Evolutionary conservation across 1,284 basidiomycete genomes (phyloP).

Genomic region (Apiotrichum brassicae): DNA sequence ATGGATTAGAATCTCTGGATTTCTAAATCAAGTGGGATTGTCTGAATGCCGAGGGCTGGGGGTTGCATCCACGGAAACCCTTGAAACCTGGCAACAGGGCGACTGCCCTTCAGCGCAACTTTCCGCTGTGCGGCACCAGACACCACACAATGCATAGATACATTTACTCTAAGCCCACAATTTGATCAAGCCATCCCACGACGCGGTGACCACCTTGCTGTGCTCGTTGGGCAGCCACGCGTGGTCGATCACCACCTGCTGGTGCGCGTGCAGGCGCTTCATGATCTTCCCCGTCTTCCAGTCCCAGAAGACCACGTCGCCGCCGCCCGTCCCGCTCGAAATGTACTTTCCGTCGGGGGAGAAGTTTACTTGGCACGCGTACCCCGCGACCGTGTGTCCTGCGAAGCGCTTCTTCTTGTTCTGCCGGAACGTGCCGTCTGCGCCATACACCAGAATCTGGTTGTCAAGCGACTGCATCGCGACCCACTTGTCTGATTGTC

Average conservation of each 20-base stretch:
- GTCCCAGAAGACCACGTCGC: slow-evolving; percentile 98
- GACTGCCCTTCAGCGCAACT: no score
- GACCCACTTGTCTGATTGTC: slow-evolving; percentile 76
- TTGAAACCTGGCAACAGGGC: no score
- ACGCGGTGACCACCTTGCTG: slow-evolving; percentile 92
- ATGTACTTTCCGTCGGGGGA: slow-evolving; percentile 95
- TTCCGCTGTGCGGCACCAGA: no score
- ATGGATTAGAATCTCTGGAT: no score
- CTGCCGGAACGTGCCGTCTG: slow-evolving; percentile 88
- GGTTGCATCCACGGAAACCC: no score
- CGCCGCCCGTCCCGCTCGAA: slow-evolving; percentile 88
- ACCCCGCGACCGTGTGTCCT: slow-evolving; percentile 92
- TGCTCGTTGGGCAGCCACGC: slow-evolving; percentile 97
- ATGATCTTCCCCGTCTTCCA: slow-evolving; percentile 97
- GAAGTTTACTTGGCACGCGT: slow-evolving; percentile 93
- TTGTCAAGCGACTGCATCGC: slow-evolving; percentile 97
- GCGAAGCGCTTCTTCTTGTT: slow-evolving; percentile 97
- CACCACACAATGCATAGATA: no score
- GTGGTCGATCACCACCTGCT: slow-evolving; percentile 92
- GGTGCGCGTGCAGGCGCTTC: slow-evolving; percentile 79
- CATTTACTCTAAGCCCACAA: slow-evolving; percentile 64
- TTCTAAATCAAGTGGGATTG: no score
- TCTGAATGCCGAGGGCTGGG: no score
- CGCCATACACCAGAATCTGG: slow-evolving; percentile 92
- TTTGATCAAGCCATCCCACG: slow-evolving; percentile 96